A percentile compares a stretch with the other conserved stretches of the same genome.
These are phyloP conservation scores for Dipteronia sinensis DNA, from an alignment of 345 rosid genomes.

Conservation along the genomic window DNA sequence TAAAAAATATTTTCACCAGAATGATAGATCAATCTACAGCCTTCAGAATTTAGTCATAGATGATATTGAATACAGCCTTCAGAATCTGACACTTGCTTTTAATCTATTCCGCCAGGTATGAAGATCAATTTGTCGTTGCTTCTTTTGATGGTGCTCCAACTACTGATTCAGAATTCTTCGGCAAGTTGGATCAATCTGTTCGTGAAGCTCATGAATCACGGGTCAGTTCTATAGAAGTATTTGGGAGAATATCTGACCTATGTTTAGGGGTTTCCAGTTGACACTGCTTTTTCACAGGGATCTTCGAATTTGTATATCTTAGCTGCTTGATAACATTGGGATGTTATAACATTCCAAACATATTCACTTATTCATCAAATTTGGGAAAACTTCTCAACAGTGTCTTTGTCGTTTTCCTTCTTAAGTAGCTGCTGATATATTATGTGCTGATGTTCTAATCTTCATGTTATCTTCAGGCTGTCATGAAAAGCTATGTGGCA, in stretches of 20 bases:
- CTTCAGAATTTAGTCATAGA: neutral
- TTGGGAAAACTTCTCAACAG: neutral
- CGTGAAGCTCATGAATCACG: conserved; percentile 85
- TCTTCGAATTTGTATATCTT: neutral
- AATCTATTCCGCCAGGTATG: conserved; percentile 51
- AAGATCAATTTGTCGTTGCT: conserved; percentile 76
- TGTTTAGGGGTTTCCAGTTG: neutral
- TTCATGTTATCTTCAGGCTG: conserved; percentile 54
- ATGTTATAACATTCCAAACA: neutral
- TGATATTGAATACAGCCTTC: conserved; percentile 17
- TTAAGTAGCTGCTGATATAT: conserved; percentile 7
- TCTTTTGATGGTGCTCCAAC: conserved; percentile 91
- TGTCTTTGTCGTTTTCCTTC: neutral
- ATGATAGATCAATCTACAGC: neutral
- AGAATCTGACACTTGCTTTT: conserved; percentile 16
- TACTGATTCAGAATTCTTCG: conserved; percentile 73
- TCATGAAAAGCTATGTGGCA: conserved; percentile 86
- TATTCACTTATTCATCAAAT: neutral
- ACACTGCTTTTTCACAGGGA: neutral
- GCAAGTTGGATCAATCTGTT: conserved; percentile 63
- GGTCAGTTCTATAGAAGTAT: conserved; percentile 44
- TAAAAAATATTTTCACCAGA: neutral
- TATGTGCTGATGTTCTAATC: conserved; percentile 11
- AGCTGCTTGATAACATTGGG: neutral
- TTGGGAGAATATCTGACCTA: neutral